These are phyloP conservation scores for Breynia disticha DNA, from an alignment of 441 rosid species.

Conservation along the genomic window DNA sequence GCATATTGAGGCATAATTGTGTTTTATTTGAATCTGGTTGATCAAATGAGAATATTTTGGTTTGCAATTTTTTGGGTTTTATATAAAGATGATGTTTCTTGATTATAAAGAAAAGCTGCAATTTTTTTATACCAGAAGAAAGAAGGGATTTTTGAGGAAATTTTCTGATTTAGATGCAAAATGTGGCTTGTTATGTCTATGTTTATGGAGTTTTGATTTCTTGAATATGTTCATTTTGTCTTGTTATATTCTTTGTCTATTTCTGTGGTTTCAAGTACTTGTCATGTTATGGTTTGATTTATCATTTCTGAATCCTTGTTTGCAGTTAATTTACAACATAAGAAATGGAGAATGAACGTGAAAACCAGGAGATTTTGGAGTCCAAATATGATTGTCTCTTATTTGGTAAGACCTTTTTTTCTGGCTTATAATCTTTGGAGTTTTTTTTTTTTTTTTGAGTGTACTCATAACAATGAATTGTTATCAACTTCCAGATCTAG, in stretches of 20 bases:
- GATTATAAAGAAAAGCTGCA: no score
- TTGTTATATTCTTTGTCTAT: no score
- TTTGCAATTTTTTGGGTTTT: neutral
- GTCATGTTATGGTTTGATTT: no score
- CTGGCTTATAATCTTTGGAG: neutral
- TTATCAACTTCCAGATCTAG: constrained; percentile 42
- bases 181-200: neutral
- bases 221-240: neutral
- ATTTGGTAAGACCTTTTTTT: constrained; percentile 42
- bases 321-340: neutral
- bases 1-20: neutral
- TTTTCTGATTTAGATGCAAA: neutral
- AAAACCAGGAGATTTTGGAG: constrained; percentile 23
- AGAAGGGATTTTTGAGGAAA: neutral
- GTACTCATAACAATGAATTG: neutral
- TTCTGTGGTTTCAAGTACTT: no score
- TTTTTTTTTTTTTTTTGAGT: neutral
- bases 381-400: constrained; percentile 67
- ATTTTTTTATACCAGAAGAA: neutral
- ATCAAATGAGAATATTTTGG: neutral
- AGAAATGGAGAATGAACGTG: constrained; percentile 47
- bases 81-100: no score
- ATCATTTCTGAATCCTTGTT: neutral
- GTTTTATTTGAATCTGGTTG: neutral
- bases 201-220: neutral